Evolutionary conservation across 2,329 filamentous ascomycete genomes (phyloP).

Genomic region (Talaromyces sp.): DNA sequence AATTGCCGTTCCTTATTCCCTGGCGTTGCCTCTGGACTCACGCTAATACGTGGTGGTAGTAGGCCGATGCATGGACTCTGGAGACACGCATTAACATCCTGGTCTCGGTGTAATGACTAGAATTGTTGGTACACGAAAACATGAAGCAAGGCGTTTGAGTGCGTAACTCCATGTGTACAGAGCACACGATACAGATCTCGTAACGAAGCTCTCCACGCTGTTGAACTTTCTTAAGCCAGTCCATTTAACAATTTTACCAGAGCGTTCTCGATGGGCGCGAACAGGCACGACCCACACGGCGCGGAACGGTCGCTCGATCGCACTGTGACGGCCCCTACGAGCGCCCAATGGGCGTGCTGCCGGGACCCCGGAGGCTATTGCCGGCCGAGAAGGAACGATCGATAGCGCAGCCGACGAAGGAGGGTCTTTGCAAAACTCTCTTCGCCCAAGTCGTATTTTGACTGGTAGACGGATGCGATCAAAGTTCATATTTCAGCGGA

Average conservation of each 20-base stretch:
- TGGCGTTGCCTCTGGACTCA: not conserved
- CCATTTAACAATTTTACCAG: constrained; percentile 23
- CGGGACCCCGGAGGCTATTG: constrained; percentile 26
- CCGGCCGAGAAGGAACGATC: constrained; percentile 22
- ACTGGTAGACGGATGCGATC: not conserved
- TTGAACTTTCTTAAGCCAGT: constrained; percentile 28
- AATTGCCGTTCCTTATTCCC: not conserved
- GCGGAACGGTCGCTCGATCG: constrained; percentile 25
- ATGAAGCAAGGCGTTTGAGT: not conserved
- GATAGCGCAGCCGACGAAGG: constrained; percentile 20
- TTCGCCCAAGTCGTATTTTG: not conserved
- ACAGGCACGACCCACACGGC: constrained; percentile 26
- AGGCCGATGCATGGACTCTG: not conserved
- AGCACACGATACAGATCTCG: not conserved
- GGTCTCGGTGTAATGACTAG: not conserved
- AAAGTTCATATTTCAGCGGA: not conserved
- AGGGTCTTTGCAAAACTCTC: constrained; percentile 23
- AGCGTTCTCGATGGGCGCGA: constrained; percentile 32
- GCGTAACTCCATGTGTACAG: not conserved
- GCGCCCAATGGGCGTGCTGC: constrained; percentile 23
- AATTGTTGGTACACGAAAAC: not conserved
- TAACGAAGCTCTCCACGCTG: not conserved
- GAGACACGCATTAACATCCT: not conserved
- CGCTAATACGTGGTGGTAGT: not conserved
- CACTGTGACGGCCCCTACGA: constrained; percentile 23